Conservation (phyloP, 1,284 basidiomycete species). For the Sanghuangporus weigelae region DNA sequence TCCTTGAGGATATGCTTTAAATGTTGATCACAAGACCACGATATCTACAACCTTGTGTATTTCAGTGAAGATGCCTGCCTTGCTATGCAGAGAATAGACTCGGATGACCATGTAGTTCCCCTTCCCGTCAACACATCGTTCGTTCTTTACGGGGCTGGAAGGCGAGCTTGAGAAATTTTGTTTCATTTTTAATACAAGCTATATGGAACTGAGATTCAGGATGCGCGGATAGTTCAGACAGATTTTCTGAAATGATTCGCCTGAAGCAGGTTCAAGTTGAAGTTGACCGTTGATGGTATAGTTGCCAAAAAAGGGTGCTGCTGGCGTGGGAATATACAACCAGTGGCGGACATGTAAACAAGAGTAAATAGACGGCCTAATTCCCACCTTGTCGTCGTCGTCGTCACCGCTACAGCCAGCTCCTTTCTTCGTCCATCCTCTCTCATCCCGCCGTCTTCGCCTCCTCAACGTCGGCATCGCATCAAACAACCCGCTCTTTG, state of each 20-base stretch:
- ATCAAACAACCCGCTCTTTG: not conserved
- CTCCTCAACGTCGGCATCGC: not conserved
- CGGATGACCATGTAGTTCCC: too few species aligned
- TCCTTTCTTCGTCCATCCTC: not conserved
- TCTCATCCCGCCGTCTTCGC: not conserved
- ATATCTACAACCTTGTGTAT: not conserved
- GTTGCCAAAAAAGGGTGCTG: not conserved
- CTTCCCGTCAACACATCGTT: not conserved
- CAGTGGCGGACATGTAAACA: conserved; percentile 10
- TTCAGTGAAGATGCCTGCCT: too few species aligned
- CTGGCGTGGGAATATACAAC: conserved; percentile 1
- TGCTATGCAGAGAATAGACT: too few species aligned
- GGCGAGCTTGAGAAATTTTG: not conserved
- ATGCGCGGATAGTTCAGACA: too few species aligned
- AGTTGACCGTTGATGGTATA: not conserved
- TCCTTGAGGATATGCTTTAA: not conserved
- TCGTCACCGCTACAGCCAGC: conserved; percentile 2
- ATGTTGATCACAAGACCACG: not conserved
- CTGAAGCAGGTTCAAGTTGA: not conserved
- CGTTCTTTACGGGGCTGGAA: not conserved
- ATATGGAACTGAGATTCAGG: too few species aligned
- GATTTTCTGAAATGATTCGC: too few species aligned
- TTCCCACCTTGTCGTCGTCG: conserved; percentile 6
- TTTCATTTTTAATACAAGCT: not conserved
- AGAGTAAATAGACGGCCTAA: not conserved